Base-by-base conservation (phyloP, 345 rosid species). In the Brassica incana region DNA sequence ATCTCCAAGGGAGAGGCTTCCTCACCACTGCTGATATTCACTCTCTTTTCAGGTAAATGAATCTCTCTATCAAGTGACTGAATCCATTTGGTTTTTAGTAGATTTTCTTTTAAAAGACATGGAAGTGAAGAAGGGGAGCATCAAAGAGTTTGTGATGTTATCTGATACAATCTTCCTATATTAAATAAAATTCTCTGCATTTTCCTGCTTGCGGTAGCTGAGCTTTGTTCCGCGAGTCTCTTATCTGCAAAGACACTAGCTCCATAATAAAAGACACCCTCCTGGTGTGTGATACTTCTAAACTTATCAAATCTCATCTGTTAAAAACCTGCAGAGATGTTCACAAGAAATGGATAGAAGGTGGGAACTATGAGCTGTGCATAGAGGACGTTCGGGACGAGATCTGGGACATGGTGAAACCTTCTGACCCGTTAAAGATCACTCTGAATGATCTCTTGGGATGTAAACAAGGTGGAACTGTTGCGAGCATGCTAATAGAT, bases 341-440 rank as follows among this genome's bases (percentile, higher is more conserved):
- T 36, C 99, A 96, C 78, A 91, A 90, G 78, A 96, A 96, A 82
- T 96, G 99, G 99, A 92, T 93, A 0, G 99, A 96, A 84, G 99
- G 99, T 23, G 98, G 98, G 43, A 96, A 96, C 88, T 96, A 93
- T 38, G 99, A 96, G 79, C 75, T 96, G 48, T 93, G 99, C 69
- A 96, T 96, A 0, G 99, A 92, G 59, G 99, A 93, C 78, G 99
- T 96, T 10, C 88, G 98, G 80, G 98, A 93, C 63, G 99, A 96
- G 83, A 93, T 93, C 77, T 93, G 99, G 99, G 98, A 96, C 76
- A 96, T 96, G 99, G 99, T 92, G 69, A 93, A 96, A 85, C 99
- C 98, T 30, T 82, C 83, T 45, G 97, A 96, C 83, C 92, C 91
- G 0, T 81, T 96, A 69, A 88, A 48, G 84, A 90, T 96, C 72